Evolutionary conservation across 192 early-diverging fungal genomes (phyloP), one percentile per base, ranked within the genome.

Genomic region (Coemansia asiatica): DNA sequence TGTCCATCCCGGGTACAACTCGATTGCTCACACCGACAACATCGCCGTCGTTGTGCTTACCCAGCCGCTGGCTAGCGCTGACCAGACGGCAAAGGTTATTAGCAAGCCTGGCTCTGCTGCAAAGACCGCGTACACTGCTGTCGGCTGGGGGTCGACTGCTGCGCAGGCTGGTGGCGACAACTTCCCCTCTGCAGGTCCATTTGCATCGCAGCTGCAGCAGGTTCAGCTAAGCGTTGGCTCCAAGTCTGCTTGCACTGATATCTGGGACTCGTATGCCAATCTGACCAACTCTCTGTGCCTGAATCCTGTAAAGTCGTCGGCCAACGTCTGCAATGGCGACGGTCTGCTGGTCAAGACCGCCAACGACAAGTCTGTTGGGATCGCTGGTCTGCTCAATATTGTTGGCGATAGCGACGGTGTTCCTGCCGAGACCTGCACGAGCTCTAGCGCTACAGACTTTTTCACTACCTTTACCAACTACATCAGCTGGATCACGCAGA

Each of bases 381-480:
- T 81, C n/a, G 78, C 69, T 6, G 78, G 78, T 16, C 67, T 81
- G 36, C 72, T 81, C 56, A 81, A 81, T 55, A 64, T 81, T 58
- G 69, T 81, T 23, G 78, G 71, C 4, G 60, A 59, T 40, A 64
- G 71, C 36, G 60, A 56, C 59, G 65, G 75, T 26, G 63, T 75
- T 21, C 72, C 78, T 2, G 64, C 72, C 2, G 55, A 55, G 44
- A 33, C 56, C 40, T 81, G 78, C 64, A 64, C 51, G 9, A 66
- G 56, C 1, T 23, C 36, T 0, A 72, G 78, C 23, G 68, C 35
- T 2, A 60, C 56, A 13, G 78, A 81, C 31, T 81, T 60, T 25
- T 81, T 81, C 51, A 81, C 78, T n/a, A 81, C 78, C 10, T 74
- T 81, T 23, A 60, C 50, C 66, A 81, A 81, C 72, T 81, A 81